A percentile compares a stretch with the other conserved stretches of the same genome.
Evolutionary conservation across 2,329 filamentous ascomycete genomes (phyloP).

Genomic region (Aspergillus brasiliensis): DNA sequence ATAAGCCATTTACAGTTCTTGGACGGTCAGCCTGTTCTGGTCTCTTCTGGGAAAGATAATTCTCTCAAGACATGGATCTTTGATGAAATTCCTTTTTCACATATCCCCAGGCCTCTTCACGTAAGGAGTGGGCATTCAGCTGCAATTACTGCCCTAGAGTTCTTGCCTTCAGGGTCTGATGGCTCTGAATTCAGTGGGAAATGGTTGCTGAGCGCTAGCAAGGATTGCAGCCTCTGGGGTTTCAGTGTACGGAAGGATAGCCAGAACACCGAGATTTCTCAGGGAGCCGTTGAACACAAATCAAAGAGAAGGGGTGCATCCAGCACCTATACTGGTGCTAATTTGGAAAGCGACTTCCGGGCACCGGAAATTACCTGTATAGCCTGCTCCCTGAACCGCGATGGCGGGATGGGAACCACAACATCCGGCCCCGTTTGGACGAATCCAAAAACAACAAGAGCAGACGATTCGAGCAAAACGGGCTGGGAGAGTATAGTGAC

Average conservation of each 20-base stretch:
- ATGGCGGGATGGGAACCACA: slow-evolving; percentile 87
- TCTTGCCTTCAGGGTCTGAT: slow-evolving; percentile 85
- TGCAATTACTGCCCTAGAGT: slow-evolving; percentile 77
- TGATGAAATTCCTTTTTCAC: slow-evolving; percentile 85
- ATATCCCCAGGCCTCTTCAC: slow-evolving; percentile 82
- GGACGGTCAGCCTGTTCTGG: slow-evolving; percentile 80
- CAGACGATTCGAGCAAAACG: slow-evolving; percentile 74
- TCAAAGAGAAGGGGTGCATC: slow-evolving; percentile 67
- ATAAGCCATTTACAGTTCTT: slow-evolving; percentile 89
- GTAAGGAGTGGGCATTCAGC: slow-evolving; percentile 85
- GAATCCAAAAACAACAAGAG: slow-evolving; percentile 67
- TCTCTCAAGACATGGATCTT: slow-evolving; percentile 96
- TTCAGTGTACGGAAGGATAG: slow-evolving; percentile 94
- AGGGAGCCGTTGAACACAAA: slow-evolving; percentile 84
- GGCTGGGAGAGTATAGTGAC: slow-evolving; percentile 98
- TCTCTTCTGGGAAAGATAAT: slow-evolving; percentile 91
- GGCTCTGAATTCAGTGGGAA: slow-evolving; percentile 86
- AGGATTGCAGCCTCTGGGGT: slow-evolving; percentile 90
- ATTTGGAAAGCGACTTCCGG: slow-evolving; percentile 60
- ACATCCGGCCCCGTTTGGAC: slow-evolving; percentile 83
- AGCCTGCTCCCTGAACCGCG: slow-evolving; percentile 87
- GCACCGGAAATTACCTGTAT: slow-evolving; percentile 90
- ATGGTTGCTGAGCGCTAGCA: slow-evolving; percentile 88
- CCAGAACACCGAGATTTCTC: slow-evolving; percentile 89
- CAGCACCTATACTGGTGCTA: slow-evolving; percentile 15